Evolutionary conservation across 1,284 basidiomycete genomes (phyloP).

Genomic region (Moesziomyces parantarcticus): DNA sequence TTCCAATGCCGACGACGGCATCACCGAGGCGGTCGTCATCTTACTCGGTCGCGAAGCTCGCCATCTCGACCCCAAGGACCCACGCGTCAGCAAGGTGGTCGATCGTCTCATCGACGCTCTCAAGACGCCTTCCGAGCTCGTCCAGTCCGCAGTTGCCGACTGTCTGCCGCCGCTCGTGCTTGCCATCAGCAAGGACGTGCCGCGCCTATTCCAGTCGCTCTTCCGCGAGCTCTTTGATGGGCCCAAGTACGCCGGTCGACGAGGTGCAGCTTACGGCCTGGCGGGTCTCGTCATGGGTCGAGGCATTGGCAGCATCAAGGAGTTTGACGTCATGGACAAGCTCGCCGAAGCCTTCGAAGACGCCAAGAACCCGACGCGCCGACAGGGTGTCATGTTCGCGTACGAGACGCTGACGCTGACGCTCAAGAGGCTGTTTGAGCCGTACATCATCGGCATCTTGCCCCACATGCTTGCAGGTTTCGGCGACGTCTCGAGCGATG

Average conservation of each 20-base stretch:
- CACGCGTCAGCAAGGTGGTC: slow-evolving; percentile 73
- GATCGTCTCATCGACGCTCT: slow-evolving; percentile 90
- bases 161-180: slow-evolving; percentile 84
- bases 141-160: slow-evolving; percentile 95
- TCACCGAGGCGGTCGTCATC: slow-evolving; percentile 95
- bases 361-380: slow-evolving; percentile 84
- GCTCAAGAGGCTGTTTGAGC: slow-evolving; percentile 90
- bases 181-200: slow-evolving; percentile 73
- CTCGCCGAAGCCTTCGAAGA: slow-evolving; percentile 85
- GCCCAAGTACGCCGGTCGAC: slow-evolving; percentile 86
- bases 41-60: slow-evolving; percentile 91
- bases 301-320: slow-evolving; percentile 85
- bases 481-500: slow-evolving; percentile 88
- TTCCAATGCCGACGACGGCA: slow-evolving; percentile 54
- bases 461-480: slow-evolving; percentile 88
- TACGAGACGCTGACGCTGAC: slow-evolving; percentile 86
- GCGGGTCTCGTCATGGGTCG: slow-evolving; percentile 91
- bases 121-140: slow-evolving; percentile 93
- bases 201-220: slow-evolving; percentile 75
- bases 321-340: slow-evolving; percentile 81
- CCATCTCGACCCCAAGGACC: slow-evolving; percentile 78
- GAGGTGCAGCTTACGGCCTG: slow-evolving; percentile 95
- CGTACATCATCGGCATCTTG: slow-evolving; percentile 86
- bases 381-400: slow-evolving; percentile 94
- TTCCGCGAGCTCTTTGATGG: slow-evolving; percentile 73